Evolutionary conservation across 768 basidiomycete genomes (phyloP).

Genomic region (Tricholoma furcatifolium): DNA sequence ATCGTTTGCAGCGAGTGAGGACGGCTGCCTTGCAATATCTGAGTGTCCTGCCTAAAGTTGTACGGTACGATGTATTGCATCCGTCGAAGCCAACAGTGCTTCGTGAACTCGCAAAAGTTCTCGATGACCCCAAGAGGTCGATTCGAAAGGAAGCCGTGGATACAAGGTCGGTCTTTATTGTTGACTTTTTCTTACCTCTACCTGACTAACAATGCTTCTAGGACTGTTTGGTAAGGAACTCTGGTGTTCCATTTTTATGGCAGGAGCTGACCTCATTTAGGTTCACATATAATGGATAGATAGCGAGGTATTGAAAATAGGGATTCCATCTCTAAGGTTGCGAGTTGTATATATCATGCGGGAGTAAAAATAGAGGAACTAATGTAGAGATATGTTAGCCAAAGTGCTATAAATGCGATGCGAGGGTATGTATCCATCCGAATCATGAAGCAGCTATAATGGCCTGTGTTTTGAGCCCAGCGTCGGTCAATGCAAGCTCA

Average conservation of each 20-base stretch:
- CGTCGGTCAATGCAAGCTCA: slow-evolving; percentile 68
- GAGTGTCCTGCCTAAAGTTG: slow-evolving; percentile 65
- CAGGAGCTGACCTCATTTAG: slow-evolving; percentile 31
- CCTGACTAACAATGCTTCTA: slow-evolving; percentile 16
- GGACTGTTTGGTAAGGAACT: slow-evolving; percentile 46
- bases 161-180: slow-evolving; percentile 43
- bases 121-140: slow-evolving; percentile 87
- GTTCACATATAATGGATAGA: slow-evolving; percentile 60
- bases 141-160: slow-evolving; percentile 91
- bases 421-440: slow-evolving; percentile 8
- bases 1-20: slow-evolving; percentile 61
- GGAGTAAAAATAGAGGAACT: slow-evolving; percentile 30
- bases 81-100: slow-evolving; percentile 74
- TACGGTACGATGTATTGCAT: slow-evolving; percentile 84
- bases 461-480: slow-evolving; percentile 71
- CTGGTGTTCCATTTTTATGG: not conserved
- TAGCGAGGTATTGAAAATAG: slow-evolving; percentile 15
- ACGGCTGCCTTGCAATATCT: slow-evolving; percentile 74
- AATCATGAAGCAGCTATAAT: slow-evolving; percentile 71
- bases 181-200: not conserved
- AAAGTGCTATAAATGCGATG: slow-evolving; percentile 18
- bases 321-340: slow-evolving; percentile 30
- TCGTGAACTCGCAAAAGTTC: slow-evolving; percentile 65
- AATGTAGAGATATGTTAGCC: slow-evolving; percentile 30
- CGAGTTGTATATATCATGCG: slow-evolving; percentile 15